phyloP scores from a whole-genome alignment of 2,329 filamentous ascomycete species.

The Cordyceps militaris region DNA sequence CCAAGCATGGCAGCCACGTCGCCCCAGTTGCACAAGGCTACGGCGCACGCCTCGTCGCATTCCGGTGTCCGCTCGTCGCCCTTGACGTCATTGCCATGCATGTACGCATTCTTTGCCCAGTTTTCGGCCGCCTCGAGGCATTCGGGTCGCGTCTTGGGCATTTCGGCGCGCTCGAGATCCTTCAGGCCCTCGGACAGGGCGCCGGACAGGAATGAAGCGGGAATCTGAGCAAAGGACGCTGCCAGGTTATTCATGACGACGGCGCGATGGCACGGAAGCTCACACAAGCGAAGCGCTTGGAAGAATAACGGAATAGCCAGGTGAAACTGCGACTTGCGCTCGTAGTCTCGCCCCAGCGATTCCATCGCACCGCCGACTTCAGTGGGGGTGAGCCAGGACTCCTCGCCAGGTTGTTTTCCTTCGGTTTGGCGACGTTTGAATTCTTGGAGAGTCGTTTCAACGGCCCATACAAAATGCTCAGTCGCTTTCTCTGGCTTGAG shows the following conservation, averaged over 20 bases:
- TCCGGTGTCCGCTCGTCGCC: slow-evolving; percentile 64
- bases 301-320: slow-evolving; percentile 81
- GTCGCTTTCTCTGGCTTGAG: slow-evolving; percentile 68
- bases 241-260: slow-evolving; percentile 83
- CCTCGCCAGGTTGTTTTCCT: slow-evolving; percentile 63
- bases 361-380: slow-evolving; percentile 71
- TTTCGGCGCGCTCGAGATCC: slow-evolving; percentile 23
- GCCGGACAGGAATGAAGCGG: slow-evolving; percentile 26
- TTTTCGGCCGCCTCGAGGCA: slow-evolving; percentile 63
- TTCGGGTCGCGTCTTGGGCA: slow-evolving; percentile 44
- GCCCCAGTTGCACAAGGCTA: slow-evolving; percentile 78
- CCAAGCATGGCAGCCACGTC: slow-evolving; percentile 74
- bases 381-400: slow-evolving; percentile 61
- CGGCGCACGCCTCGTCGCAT: slow-evolving; percentile 77
- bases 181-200: slow-evolving; percentile 24
- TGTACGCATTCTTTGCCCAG: slow-evolving; percentile 74
- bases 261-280: slow-evolving; percentile 65
- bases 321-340: slow-evolving; percentile 65
- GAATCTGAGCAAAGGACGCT: slow-evolving; percentile 64
- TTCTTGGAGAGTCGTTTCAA: slow-evolving; percentile 73
- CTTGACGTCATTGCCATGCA: slow-evolving; percentile 57
- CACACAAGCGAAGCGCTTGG: slow-evolving; percentile 68
- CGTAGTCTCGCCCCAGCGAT: slow-evolving; percentile 70
- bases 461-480: slow-evolving; percentile 66
- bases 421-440: slow-evolving; percentile 58